Base-by-base conservation (phyloP, 805 yeast species). In the Torulaspora quercuum region DNA sequence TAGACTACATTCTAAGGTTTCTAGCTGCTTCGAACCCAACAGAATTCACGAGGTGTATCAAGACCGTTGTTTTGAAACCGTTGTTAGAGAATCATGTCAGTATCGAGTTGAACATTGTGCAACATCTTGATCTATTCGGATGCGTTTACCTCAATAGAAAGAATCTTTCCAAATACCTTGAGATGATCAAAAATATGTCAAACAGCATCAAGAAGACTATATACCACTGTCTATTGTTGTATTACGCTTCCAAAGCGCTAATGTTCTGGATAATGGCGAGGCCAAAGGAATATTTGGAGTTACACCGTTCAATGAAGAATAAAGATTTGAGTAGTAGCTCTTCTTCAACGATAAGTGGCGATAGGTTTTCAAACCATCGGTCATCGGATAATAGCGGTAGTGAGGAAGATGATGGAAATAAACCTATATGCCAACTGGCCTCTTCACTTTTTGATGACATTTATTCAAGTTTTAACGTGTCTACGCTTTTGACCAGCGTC, bases 261-360 rank as follows among this genome's bases (percentile, higher is more conserved):
- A 59, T 63, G 40, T 57, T 63, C 25, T 78, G 83, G 82, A 61
- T 73, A 2, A 50, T 69, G 37, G 63, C 75, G 8, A 63, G 76
- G 44, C 72, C 80, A 0, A 36, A 46, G 4, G 78, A 76, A 33
- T 75, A 63, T 41, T 34, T 67, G 11, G 54, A 52, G 16, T 46
- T 52, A 2, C 35, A 39, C 17, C 35, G 35, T 8, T 28, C 30
- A 3, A 21, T 42, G 28, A 34, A 30, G 13, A 32, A 24, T 19
- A 11, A 13, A 15, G 20, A n/a, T 5, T 30, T 35, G 16, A 17
- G 23, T 12, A 30, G 19, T n/a, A 23, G 9, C 21, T 17, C 25
- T 7, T 9, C 13, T n/a, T 4, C 33, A 7, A 13, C 31, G 11
- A 13, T 22, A 7, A 10, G 10, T 6, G 11, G 25, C 13, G 23